Conservation (phyloP, 2,329 filamentous ascomycete genomes). For the Sarocladiaceae sp. region DNA sequence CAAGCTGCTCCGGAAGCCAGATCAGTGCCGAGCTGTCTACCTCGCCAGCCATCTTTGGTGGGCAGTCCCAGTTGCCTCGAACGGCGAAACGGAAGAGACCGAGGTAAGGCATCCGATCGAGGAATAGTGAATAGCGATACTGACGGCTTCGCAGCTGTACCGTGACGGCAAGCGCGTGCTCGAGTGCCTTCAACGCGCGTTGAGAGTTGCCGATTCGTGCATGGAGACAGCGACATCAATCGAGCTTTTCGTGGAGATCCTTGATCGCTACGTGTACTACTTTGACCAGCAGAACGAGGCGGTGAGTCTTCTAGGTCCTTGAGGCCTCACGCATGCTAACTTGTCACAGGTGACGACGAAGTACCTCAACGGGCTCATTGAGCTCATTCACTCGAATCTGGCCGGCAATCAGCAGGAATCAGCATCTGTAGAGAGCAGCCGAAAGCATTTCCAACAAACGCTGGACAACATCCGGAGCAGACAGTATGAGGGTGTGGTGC, state of each 20-base stretch:
- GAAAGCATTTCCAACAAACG: slow-evolving; percentile 90
- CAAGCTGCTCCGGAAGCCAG: slow-evolving; percentile 94
- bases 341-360: slow-evolving; percentile 75
- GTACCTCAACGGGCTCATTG: slow-evolving; percentile 95
- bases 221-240: slow-evolving; percentile 98
- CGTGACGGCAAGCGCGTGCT: slow-evolving; percentile 95
- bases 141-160: slow-evolving; percentile 81
- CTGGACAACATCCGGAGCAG: slow-evolving; percentile 87
- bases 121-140: neutral
- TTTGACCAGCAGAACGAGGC: slow-evolving; percentile 99
- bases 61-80: slow-evolving; percentile 75
- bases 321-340: neutral
- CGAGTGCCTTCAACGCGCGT: slow-evolving; percentile 89
- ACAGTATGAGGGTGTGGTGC: slow-evolving; percentile 87
- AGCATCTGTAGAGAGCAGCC: slow-evolving; percentile 77
- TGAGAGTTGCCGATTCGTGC: slow-evolving; percentile 94
- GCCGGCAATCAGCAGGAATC: slow-evolving; percentile 78
- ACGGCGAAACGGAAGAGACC: slow-evolving; percentile 74
- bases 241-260: slow-evolving; percentile 95
- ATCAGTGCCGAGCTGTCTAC: slow-evolving; percentile 95
- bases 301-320: slow-evolving; percentile 37
- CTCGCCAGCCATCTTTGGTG: slow-evolving; percentile 97
- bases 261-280: slow-evolving; percentile 98
- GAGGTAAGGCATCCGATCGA: slow-evolving; percentile 49
- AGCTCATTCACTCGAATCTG: slow-evolving; percentile 95